Base-by-base conservation (phyloP, 495 filamentous ascomycete genomes). In the Baudoinia panamericana region DNA sequence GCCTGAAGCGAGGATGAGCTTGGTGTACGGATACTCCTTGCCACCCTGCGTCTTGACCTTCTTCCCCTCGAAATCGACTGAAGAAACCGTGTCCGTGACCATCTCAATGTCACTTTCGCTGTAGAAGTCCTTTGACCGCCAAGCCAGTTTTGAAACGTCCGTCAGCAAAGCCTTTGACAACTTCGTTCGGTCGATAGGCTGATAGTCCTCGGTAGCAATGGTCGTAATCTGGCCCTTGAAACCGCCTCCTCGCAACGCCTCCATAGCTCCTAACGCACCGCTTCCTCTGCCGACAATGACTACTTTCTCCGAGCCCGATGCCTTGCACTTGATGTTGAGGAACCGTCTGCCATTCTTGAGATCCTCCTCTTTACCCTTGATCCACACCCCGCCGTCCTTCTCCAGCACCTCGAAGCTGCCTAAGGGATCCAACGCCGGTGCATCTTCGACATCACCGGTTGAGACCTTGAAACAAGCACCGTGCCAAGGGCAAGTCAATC, bases 361-460 rank as follows among this genome's bases (percentile, higher is more conserved):
- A n/a, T 68, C 68, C 1, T 67, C 66, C 57, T 92, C 78, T 5
- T 85, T 80, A 18, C 76, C 85, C 21, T 76, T 79, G 53, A 96
- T 77, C 54, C 88, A 97, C 0, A 93, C 77, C 0, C 68, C 78
- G 36, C 78, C 84, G 51, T 86, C 72, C 55, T 78, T 86, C 55
- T 88, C 75, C 17, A 73, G 61, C 19, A 93, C 56, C 24, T 83
- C 79, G 62, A 90, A 97, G 29, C 80, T 79, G 16, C 77, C 67
- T 3, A 97, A 59, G 12, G 79, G 70, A 50, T 95, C 84, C 5
- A 92, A 67, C 2, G 84, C 90, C 1, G 90, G 90, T 0, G 88
- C 85, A 57, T 96, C 80, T 60, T 97, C 90, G 32, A 97, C 80
- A 45, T 95, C 88, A 21, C 90, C 90, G n/a, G 80, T 87, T 29